These are phyloP conservation scores for Alternaria burnsii DNA, from an alignment of 2,329 filamentous ascomycete species.

Conservation along the genomic window DNA sequence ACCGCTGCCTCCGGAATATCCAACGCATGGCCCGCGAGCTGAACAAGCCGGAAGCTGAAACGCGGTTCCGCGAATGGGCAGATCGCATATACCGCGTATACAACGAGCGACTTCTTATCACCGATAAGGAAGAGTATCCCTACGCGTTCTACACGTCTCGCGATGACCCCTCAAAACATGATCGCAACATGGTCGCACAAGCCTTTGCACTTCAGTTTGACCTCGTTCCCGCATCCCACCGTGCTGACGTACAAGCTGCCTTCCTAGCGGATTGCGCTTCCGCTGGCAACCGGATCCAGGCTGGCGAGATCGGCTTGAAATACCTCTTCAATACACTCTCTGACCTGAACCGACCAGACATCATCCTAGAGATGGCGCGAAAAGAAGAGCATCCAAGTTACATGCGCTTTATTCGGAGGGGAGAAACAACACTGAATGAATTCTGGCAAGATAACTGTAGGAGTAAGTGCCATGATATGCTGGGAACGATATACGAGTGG, in stretches of 20 bases:
- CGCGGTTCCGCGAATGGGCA: conserved; percentile 30
- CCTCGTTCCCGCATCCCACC: accelerated
- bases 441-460: conserved; percentile 58
- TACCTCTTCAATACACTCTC: conserved; percentile 55
- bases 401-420: conserved; percentile 58
- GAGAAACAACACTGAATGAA: conserved; percentile 56
- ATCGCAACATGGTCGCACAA: not conserved
- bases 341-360: conserved; percentile 49
- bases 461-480: conserved; percentile 59
- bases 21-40: conserved; percentile 48
- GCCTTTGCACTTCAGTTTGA: not conserved
- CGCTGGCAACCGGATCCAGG: conserved; percentile 46
- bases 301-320: conserved; percentile 55
- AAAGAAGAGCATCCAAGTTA: conserved; percentile 60
- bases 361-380: conserved; percentile 56
- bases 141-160: conserved; percentile 52
- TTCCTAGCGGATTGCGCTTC: conserved; percentile 20
- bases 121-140: conserved; percentile 35
- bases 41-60: conserved; percentile 16
- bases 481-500: conserved; percentile 60
- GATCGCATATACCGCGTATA: conserved; percentile 32
- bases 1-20: conserved; percentile 43
- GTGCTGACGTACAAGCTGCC: not conserved
- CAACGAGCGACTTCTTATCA: conserved; percentile 31
- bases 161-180: not conserved